Conservation (phyloP, 2,329 filamentous ascomycete species). For the Diaporthe sp. region DNA sequence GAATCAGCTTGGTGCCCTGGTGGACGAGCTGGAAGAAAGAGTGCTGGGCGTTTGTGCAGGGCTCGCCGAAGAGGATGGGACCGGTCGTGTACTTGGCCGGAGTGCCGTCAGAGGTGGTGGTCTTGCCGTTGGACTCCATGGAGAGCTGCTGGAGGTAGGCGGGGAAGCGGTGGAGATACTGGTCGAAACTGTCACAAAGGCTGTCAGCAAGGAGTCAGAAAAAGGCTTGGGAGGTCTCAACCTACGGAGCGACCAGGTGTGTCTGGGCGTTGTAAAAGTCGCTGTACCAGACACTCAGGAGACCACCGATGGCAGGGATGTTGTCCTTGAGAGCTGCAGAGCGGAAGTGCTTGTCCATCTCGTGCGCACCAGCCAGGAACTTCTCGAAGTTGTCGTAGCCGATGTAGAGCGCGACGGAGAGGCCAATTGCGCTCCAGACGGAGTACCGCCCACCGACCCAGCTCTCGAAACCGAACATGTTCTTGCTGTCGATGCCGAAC, state of each 20-base stretch:
- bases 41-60: conserved; percentile 98
- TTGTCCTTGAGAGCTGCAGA: conserved; percentile 93
- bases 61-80: conserved; percentile 96
- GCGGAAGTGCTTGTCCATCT: conserved; percentile 99
- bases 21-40: conserved; percentile 99
- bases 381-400: conserved; percentile 98
- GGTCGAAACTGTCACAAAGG: conserved; percentile 81
- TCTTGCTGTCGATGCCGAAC: conserved; percentile 98
- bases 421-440: conserved; percentile 97
- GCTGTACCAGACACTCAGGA: conserved; percentile 98
- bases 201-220: conserved; percentile 34
- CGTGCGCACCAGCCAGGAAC: conserved; percentile 93
- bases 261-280: conserved; percentile 99
- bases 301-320: conserved; percentile 91
- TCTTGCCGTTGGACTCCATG: conserved; percentile 99
- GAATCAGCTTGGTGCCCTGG: conserved; percentile 99
- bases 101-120: conserved; percentile 88
- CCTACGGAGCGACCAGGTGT: conserved; percentile 93
- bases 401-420: conserved; percentile 94
- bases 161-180: conserved; percentile 99
- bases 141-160: conserved; percentile 99
- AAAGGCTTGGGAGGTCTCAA: conserved; percentile 46
- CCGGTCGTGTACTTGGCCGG: conserved; percentile 97
- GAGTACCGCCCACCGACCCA: conserved; percentile 99
- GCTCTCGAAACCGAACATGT: conserved; percentile 99